Conservation (phyloP, 2,329 filamentous ascomycete genomes). For the Sarocladiaceae sp. region DNA sequence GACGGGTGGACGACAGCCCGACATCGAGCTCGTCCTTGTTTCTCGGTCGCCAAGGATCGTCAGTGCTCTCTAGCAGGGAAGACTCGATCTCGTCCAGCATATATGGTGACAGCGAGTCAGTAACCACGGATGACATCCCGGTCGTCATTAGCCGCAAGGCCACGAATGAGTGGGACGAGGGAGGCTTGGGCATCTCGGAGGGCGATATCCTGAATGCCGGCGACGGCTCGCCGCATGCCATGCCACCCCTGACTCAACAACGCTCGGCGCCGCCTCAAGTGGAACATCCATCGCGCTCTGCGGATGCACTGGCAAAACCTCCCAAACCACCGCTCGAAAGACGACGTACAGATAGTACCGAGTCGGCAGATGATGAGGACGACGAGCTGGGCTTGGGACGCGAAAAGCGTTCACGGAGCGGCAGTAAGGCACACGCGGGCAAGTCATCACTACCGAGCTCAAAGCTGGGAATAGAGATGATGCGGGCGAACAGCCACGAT, state of each 20-base stretch:
- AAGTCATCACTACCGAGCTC: conserved; percentile 67
- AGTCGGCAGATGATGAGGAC: conserved; percentile 93
- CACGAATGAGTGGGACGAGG: conserved; percentile 74
- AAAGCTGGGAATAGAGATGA: conserved; percentile 94
- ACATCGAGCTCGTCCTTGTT: conserved; percentile 74
- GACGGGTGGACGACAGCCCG: conserved; percentile 73
- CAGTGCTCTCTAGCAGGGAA: conserved; percentile 77
- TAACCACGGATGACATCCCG: conserved; percentile 72
- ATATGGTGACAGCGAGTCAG: conserved; percentile 80
- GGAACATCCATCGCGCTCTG: conserved; percentile 52
- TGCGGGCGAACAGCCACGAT: conserved; percentile 92
- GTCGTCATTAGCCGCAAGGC: conserved; percentile 70
- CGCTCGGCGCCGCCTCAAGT: conserved; percentile 63
- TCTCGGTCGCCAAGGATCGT: conserved; percentile 65
- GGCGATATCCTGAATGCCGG: conserved; percentile 39
- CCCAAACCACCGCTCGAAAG: conserved; percentile 65
- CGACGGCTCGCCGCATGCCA: conserved; percentile 29
- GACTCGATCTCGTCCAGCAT: conserved; percentile 87
- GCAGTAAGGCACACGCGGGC: conserved; percentile 27
- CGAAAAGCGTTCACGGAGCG: conserved; percentile 35
- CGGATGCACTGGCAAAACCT: conserved; percentile 72
- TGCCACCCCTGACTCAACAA: conserved; percentile 53
- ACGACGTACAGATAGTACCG: conserved; percentile 66
- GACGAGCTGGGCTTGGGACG: conserved; percentile 66
- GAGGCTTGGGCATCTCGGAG: conserved; percentile 74